These are phyloP conservation scores for Lenwebbia sp. DNA, from an alignment of 345 rosid genomes.

Conservation along the genomic window DNA sequence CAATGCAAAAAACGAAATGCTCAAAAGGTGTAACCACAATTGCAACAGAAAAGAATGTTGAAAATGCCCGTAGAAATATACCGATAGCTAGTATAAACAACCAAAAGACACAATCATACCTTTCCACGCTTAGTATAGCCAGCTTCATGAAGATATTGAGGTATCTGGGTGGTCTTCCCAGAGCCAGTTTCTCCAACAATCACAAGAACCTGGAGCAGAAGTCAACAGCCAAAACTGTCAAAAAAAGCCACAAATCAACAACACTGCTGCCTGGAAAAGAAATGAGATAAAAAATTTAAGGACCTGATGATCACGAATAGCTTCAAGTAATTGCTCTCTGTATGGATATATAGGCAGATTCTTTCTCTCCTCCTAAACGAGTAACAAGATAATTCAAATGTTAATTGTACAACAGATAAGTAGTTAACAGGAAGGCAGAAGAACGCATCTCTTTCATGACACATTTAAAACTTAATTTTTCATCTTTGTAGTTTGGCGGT, in stretches of 20 bases:
- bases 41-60: background rate
- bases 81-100: background rate
- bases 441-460: too few relatives aligned
- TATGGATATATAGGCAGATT: conserved; percentile 75
- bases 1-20: background rate
- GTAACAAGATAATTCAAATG: background rate
- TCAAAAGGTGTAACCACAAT: background rate
- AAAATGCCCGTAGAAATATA: background rate
- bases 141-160: conserved; percentile 95
- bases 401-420: background rate
- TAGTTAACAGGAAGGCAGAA: background rate
- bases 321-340: conserved; percentile 74
- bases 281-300: background rate
- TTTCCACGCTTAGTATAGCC: conserved; percentile 90
- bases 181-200: conserved; percentile 99
- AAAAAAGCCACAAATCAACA: background rate
- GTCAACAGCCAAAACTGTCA: background rate
- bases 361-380: conserved; percentile 69
- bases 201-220: conserved; percentile 59
- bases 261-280: background rate
- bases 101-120: conserved; percentile 27
- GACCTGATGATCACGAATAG: conserved; percentile 75
- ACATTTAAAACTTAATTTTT: too few relatives aligned
- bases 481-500: too few relatives aligned
- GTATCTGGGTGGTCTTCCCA: conserved; percentile 95